These are phyloP conservation scores for Apophysomyces ossiformis DNA, from an alignment of 371 early-diverging fungal genomes.

Conservation along the genomic window DNA sequence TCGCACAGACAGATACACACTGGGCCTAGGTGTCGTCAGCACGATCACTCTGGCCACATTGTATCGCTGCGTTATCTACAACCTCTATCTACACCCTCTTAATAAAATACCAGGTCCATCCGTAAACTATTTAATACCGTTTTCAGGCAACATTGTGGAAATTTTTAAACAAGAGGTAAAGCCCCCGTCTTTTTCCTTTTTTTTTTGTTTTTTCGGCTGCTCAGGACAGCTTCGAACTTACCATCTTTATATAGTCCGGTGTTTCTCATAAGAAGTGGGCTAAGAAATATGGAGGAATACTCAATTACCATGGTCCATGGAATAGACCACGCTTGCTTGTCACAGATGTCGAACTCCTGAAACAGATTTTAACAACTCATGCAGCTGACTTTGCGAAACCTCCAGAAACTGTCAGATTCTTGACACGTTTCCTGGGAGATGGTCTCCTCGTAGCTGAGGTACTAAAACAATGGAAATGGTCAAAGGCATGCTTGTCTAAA, in stretches of 20 bases:
- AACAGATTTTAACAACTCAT: constrained; percentile 54
- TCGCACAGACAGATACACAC: not conserved
- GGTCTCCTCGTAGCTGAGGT: constrained; percentile 63
- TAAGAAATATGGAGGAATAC: constrained; percentile 55
- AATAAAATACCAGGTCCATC: constrained; percentile 64
- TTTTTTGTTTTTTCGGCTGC: not conserved
- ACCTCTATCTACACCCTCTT: constrained; percentile 54
- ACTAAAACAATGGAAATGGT: not conserved
- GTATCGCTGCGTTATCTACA: constrained; percentile 39
- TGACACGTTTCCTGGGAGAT: constrained; percentile 53
- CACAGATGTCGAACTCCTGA: constrained; percentile 54
- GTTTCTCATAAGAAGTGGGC: constrained; percentile 54
- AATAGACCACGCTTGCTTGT: constrained; percentile 54
- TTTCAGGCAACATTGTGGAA: constrained; percentile 56
- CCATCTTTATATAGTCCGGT: constrained; percentile 31
- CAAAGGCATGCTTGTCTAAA: too few relatives aligned
- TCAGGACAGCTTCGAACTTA: not conserved
- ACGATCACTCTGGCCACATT: not conserved
- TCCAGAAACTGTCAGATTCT: constrained; percentile 25
- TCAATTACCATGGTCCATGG: constrained; percentile 53
- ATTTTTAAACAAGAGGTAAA: constrained; percentile 50
- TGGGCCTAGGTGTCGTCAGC: not conserved
- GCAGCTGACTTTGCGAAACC: constrained; percentile 60
- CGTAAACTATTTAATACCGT: constrained; percentile 44
- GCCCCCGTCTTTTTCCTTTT: not conserved